Percentiles rank a stretch among this genome's conserved stretches.
phyloP scores from a whole-genome alignment of 768 basidiomycete species.

The Trametes punicea region DNA sequence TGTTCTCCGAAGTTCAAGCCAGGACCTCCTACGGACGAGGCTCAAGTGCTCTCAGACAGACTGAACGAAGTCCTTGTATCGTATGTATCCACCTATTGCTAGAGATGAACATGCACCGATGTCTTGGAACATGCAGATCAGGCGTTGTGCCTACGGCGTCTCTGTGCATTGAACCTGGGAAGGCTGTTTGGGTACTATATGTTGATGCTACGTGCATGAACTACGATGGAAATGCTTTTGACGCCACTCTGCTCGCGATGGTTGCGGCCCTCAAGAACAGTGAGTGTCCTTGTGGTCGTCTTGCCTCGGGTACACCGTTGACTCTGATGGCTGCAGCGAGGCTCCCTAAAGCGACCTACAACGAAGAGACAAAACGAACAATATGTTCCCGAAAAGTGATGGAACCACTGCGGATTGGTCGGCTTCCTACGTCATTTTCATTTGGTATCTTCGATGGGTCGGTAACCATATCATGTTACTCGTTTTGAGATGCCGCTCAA shows the following conservation, averaged over 20 bases:
- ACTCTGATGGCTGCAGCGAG: slow-evolving; percentile 42
- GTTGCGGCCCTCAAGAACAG: slow-evolving; percentile 83
- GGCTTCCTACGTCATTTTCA: slow-evolving; percentile 49
- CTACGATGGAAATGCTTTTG: slow-evolving; percentile 95
- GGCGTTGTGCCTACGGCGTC: slow-evolving; percentile 58
- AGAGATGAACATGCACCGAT: not conserved
- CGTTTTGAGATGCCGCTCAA: not conserved
- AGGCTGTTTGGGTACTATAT: slow-evolving; percentile 91
- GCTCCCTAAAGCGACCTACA: slow-evolving; percentile 67
- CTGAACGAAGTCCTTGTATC: slow-evolving; percentile 73
- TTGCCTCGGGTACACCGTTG: not conserved
- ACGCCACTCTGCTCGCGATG: slow-evolving; percentile 85
- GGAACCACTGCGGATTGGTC: slow-evolving; percentile 45
- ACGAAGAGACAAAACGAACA: slow-evolving; percentile 63
- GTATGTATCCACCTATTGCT: slow-evolving; percentile 46
- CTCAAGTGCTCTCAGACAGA: slow-evolving; percentile 84
- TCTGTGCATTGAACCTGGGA: slow-evolving; percentile 77
- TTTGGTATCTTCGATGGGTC: slow-evolving; percentile 86
- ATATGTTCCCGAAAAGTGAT: slow-evolving; percentile 53
- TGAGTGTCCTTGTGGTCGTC: slow-evolving; percentile 36
- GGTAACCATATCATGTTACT: too few relatives aligned
- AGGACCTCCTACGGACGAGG: slow-evolving; percentile 92
- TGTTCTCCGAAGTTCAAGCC: slow-evolving; percentile 94
- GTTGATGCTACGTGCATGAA: slow-evolving; percentile 95
- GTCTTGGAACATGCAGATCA: slow-evolving; percentile 45